Conservation (phyloP, 768 basidiomycete species). For the Favolaschia claudopus region DNA sequence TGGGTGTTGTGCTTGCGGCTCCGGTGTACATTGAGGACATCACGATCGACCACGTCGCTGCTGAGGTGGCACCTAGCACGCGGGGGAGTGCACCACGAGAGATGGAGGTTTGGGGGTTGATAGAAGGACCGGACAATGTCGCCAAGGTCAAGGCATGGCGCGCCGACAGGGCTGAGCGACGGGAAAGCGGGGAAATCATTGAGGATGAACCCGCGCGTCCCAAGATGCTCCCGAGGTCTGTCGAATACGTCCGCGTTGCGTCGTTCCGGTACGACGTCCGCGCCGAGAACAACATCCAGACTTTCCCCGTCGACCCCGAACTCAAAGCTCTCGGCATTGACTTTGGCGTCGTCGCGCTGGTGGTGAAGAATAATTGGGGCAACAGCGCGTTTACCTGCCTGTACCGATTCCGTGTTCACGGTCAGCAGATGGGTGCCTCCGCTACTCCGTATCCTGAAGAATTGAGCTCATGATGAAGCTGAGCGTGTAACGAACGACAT, state of each 20-base stretch:
- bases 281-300: conserved; percentile 71
- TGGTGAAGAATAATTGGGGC: conserved; percentile 90
- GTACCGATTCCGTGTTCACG: conserved; percentile 86
- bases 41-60: conserved; percentile 89
- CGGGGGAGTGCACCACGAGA: conserved; percentile 75
- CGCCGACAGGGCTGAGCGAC: conserved; percentile 47
- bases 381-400: conserved; percentile 84
- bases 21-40: conserved; percentile 79
- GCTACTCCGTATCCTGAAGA: conserved; percentile 45
- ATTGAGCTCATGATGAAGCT: conserved; percentile 15
- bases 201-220: conserved; percentile 52
- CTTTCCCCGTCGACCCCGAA: conserved; percentile 76
- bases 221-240: conserved; percentile 50
- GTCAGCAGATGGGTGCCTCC: conserved; percentile 55
- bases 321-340: conserved; percentile 77
- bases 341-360: conserved; percentile 84
- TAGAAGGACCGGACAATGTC: conserved; percentile 80
- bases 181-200: conserved; percentile 39
- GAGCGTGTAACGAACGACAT: conserved; percentile 15
- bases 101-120: conserved; percentile 92
- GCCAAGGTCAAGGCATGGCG: conserved; percentile 66
- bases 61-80: conserved; percentile 83
- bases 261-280: conserved; percentile 72
- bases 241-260: conserved; percentile 70
- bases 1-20: conserved; percentile 81